Evolutionary conservation across 306 rosid species (phyloP).

Genomic region (Arachis stenosperma): DNA sequence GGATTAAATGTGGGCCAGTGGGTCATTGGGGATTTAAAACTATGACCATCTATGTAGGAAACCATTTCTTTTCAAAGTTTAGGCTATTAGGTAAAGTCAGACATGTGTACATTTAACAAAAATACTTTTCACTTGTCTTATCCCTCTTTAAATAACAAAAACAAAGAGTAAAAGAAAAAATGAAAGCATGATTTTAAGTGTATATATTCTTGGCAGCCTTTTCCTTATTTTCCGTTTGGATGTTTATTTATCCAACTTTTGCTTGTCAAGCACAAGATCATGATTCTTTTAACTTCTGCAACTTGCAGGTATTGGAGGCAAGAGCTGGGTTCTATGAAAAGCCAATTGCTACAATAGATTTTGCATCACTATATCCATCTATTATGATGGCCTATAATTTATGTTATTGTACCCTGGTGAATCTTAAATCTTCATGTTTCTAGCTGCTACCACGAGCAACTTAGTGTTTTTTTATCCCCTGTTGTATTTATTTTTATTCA

Average conservation of each 20-base stretch:
- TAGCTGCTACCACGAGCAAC: conserved; percentile 16
- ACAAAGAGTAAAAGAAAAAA: not conserved
- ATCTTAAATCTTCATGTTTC: conserved; percentile 33
- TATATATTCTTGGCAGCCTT: not conserved
- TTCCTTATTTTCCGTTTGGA: conserved; percentile 23
- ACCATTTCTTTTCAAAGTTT: not conserved
- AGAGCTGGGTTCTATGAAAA: conserved; percentile 91
- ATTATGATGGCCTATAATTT: conserved; percentile 99
- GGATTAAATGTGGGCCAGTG: not conserved
- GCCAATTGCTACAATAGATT: conserved; percentile 97
- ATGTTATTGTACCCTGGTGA: conserved; percentile 98
- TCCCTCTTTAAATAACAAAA: conserved; percentile 4
- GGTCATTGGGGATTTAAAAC: not conserved
- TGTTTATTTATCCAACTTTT: conserved; percentile 37
- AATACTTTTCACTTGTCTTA: conserved; percentile 10
- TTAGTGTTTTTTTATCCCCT: conserved; percentile 1
- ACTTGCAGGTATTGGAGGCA: conserved; percentile 89
- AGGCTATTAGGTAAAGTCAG: not conserved
- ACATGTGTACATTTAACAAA: too few relatives aligned
- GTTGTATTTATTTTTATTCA: conserved; percentile 3
- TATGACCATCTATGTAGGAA: not conserved
- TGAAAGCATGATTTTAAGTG: conserved; percentile 15
- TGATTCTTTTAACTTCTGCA: conserved; percentile 19
- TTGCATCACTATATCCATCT: conserved; percentile 96
- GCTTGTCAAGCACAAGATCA: conserved; percentile 22